Percentiles rank a stretch among this genome's conserved stretches.
phyloP scores from a whole-genome alignment of 148 eudicot species.

The Polygonum maritimum region DNA sequence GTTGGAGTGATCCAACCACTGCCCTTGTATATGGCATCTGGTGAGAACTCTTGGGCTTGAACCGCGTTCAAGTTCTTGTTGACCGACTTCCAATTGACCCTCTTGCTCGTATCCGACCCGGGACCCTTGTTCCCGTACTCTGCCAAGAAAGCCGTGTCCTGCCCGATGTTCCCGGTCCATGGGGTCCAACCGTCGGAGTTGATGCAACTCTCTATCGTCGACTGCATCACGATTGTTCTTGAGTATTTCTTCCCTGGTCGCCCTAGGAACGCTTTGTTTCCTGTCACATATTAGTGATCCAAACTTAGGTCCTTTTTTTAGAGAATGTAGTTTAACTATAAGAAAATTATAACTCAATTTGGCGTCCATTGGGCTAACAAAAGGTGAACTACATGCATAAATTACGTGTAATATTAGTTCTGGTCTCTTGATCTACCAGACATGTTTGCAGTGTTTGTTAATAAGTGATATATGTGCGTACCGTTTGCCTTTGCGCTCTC shows the following conservation, averaged over 20 bases:
- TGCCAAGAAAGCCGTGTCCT: constrained; percentile 24
- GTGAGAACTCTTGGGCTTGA: neutral
- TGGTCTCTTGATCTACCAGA: no score
- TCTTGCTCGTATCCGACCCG: constrained; percentile 15
- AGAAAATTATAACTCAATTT: no score
- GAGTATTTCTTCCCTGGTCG: constrained; percentile 45
- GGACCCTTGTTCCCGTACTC: constrained; percentile 38
- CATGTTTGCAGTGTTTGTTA: no score
- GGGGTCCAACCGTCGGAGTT: constrained; percentile 33
- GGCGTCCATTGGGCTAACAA: no score
- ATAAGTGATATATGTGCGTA: no score
- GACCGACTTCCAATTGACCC: constrained; percentile 23
- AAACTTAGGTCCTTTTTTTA: neutral
- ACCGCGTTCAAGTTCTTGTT: neutral
- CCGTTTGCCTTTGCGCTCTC: neutral
- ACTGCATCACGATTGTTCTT: constrained; percentile 32
- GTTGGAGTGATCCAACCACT: neutral
- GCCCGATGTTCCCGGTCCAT: constrained; percentile 21
- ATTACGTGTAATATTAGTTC: no score
- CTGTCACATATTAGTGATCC: constrained; percentile 11
- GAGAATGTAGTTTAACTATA: no score
- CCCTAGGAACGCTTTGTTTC: constrained; percentile 32
- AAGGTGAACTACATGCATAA: no score
- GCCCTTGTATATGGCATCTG: neutral
- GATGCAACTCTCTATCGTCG: constrained; percentile 32